A percentile compares a stretch with the other conserved stretches of the same genome.
Evolutionary conservation across 228 moss, liverwort and hornwort species (phyloP).

Genomic region (Sphagnum magellanicum): DNA sequence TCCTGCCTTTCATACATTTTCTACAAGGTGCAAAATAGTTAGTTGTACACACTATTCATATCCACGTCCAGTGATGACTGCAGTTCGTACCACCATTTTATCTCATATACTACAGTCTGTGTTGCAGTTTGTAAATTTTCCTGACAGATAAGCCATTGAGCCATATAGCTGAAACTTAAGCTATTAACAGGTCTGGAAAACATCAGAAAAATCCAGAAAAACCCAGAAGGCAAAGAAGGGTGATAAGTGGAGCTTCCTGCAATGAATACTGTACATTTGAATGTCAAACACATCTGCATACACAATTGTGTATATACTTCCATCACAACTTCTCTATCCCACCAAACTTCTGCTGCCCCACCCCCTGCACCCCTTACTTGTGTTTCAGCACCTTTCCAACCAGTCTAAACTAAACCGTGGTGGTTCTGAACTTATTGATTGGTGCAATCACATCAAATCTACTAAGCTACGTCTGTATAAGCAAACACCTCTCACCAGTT

Average conservation of each 20-base stretch:
- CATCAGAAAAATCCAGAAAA: no score
- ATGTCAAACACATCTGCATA: constrained; percentile 57
- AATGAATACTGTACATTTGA: constrained; percentile 58
- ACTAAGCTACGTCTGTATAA: constrained; percentile 20
- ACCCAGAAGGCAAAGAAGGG: constrained; percentile 9
- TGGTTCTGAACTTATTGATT: constrained; percentile 21
- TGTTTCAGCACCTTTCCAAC: constrained; percentile 26
- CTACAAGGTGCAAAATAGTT: no score
- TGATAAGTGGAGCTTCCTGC: constrained; percentile 65
- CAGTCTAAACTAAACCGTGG: constrained; percentile 9
- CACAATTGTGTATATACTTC: constrained; percentile 12
- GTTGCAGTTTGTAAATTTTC: no score
- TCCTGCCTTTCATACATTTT: no score
- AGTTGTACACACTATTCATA: no score
- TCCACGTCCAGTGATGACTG: no score
- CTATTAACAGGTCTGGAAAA: no score
- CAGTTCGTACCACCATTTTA: no score
- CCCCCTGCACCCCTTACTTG: constrained; percentile 22
- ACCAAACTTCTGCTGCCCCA: not conserved
- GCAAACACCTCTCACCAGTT: constrained; percentile 55
- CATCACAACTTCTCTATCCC: constrained; percentile 10
- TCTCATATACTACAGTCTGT: no score
- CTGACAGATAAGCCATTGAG: no score
- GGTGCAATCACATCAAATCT: constrained; percentile 5
- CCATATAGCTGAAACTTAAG: no score